Evolutionary conservation across 2,329 filamentous ascomycete species (phyloP).

Genomic region (Colletotrichum gloeosporioides): DNA sequence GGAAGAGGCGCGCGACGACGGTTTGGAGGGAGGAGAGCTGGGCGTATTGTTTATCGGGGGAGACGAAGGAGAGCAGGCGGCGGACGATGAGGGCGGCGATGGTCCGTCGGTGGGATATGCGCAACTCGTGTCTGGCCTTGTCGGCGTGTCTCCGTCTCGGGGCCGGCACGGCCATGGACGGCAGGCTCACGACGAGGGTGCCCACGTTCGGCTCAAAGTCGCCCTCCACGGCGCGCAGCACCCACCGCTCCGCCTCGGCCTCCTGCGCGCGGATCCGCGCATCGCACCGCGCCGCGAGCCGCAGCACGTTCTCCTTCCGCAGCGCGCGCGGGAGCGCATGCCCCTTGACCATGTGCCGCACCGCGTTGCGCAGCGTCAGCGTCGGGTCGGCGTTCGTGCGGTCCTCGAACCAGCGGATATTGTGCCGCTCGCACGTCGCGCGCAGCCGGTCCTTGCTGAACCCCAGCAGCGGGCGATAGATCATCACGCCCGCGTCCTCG

Average conservation of each 20-base stretch:
- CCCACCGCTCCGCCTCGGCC: constrained; percentile 61
- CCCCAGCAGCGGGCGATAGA: constrained; percentile 72
- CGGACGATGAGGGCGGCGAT: constrained; percentile 53
- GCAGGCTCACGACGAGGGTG: constrained; percentile 52
- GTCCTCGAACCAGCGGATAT: constrained; percentile 82
- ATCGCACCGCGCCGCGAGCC: constrained; percentile 60
- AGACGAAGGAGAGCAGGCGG: constrained; percentile 55
- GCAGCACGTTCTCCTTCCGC: constrained; percentile 66
- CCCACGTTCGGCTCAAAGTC: constrained; percentile 54
- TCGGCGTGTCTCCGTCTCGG: constrained; percentile 8
- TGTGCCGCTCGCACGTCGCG: constrained; percentile 73
- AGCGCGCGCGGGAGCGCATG: constrained; percentile 73
- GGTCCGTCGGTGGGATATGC: constrained; percentile 41
- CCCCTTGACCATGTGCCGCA: constrained; percentile 69
- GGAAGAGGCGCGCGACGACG: constrained; percentile 54
- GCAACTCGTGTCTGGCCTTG: constrained; percentile 26
- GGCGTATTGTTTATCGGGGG: constrained; percentile 50
- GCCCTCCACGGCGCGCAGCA: constrained; percentile 48
- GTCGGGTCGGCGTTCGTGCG: constrained; percentile 79
- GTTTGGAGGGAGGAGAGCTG: constrained; percentile 49
- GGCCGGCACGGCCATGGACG: constrained; percentile 33
- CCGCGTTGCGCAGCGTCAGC: constrained; percentile 80
- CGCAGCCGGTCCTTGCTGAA: constrained; percentile 78
- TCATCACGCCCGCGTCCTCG: constrained; percentile 70
- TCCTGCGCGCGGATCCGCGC: constrained; percentile 49